Conservation (phyloP, 1,139 yeast species). For the Blastobotrys aristatus region DNA sequence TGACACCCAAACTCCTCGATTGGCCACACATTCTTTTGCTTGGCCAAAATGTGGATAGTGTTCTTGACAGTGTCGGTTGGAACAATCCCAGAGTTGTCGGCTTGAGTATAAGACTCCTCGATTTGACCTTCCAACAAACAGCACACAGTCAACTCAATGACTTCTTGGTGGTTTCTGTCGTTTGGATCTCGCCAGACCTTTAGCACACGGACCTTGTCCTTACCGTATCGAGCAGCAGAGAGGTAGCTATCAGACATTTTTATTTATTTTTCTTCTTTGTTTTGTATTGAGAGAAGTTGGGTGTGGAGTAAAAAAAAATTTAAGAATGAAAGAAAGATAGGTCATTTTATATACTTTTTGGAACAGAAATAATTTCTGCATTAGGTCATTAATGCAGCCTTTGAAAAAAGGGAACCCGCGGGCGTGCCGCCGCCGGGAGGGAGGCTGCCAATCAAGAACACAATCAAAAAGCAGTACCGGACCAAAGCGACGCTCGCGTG, state of each 20-base stretch:
- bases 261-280: neutral
- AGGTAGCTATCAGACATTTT: constrained; percentile 1
- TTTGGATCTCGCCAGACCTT: constrained; percentile 74
- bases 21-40: constrained; percentile 73
- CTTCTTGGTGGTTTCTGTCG: constrained; percentile 68
- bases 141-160: constrained; percentile 77
- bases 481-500: neutral
- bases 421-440: too few relatives aligned
- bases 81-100: constrained; percentile 81
- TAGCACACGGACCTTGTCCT: constrained; percentile 84
- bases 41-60: constrained; percentile 77
- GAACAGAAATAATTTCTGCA: neutral
- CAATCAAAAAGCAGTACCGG: too few relatives aligned
- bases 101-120: constrained; percentile 74
- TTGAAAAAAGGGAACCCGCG: too few relatives aligned
- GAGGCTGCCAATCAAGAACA: too few relatives aligned
- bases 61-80: constrained; percentile 95
- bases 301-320: neutral
- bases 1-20: constrained; percentile 86
- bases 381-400: neutral
- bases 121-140: constrained; percentile 72
- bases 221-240: constrained; percentile 67
- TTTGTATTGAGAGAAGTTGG: neutral
- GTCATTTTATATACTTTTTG: neutral
- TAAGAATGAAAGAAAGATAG: neutral